These are phyloP conservation scores for Solanum pinnatisectum DNA, from an alignment of 257 asterid genomes.

Conservation along the genomic window DNA sequence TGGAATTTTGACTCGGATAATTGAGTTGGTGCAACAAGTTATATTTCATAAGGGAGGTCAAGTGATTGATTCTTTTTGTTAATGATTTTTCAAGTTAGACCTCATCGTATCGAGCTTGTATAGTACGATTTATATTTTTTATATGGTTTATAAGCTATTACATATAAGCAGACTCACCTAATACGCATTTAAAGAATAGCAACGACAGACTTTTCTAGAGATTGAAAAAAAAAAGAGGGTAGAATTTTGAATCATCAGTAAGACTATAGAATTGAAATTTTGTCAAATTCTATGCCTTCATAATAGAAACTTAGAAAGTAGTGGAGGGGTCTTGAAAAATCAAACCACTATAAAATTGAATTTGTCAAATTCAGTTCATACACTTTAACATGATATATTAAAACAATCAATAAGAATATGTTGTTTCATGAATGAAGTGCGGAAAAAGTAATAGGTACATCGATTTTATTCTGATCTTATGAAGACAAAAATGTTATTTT, in stretches of 20 bases:
- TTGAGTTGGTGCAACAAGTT: background rate
- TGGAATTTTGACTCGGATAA: background rate
- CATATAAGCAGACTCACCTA: background rate
- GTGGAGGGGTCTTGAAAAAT: background rate
- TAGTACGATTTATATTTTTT: background rate
- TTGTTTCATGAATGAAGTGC: background rate
- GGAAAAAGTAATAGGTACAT: background rate
- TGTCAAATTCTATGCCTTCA: background rate
- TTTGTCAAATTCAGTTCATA: background rate
- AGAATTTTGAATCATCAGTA: background rate
- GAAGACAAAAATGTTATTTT: background rate
- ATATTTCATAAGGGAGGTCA: background rate
- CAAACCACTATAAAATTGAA: background rate
- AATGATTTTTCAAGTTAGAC: rapidly evolving
- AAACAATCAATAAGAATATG: background rate
- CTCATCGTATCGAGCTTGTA: background rate
- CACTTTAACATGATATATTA: background rate
- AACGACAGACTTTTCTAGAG: background rate
- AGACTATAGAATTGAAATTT: background rate
- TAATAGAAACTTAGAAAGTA: background rate
- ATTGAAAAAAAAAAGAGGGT: background rate
- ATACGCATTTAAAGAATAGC: background rate
- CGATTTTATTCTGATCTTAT: rapidly evolving
- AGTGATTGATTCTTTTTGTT: background rate
- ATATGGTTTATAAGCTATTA: background rate